Conservation (phyloP, 1,139 yeast genomes). For the Hyphopichia buzzinii region DNA sequence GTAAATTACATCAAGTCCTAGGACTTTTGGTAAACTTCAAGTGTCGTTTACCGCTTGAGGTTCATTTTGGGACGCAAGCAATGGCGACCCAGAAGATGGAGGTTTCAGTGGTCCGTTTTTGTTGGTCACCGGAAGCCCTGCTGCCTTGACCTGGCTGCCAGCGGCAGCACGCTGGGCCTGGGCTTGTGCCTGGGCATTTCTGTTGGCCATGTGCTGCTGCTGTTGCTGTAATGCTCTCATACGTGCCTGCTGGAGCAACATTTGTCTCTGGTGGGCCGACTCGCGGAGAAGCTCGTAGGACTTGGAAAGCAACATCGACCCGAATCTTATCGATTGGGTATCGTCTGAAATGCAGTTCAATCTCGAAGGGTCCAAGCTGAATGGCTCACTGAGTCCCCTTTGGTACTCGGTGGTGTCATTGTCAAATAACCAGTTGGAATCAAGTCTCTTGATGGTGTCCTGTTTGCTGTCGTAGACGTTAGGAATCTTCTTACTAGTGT, state of each 20-base stretch:
- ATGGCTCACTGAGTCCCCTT: conserved; percentile 49
- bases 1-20: neutral
- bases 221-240: conserved; percentile 47
- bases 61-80: neutral
- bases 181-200: conserved; percentile 16
- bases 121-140: neutral
- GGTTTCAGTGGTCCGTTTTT: no score
- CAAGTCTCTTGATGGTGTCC: conserved; percentile 55
- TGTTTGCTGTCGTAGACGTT: conserved; percentile 57
- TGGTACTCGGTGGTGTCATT: conserved; percentile 53
- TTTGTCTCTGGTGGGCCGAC: conserved; percentile 47
- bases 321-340: conserved; percentile 87
- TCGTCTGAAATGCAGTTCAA: conserved; percentile 81
- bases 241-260: conserved; percentile 44
- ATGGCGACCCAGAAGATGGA: neutral
- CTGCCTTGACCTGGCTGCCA: neutral
- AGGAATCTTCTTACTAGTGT: conserved; percentile 10
- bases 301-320: conserved; percentile 85
- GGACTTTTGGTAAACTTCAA: neutral
- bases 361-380: conserved; percentile 63
- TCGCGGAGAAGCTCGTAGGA: conserved; percentile 70
- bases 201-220: conserved; percentile 28
- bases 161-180: conserved; percentile 8
- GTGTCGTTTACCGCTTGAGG: neutral
- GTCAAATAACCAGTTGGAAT: conserved; percentile 78